A percentile compares a stretch with the other conserved stretches of the same genome.
Conservation (phyloP, 306 rosid species). For the Vachellia pachyceras region DNA sequence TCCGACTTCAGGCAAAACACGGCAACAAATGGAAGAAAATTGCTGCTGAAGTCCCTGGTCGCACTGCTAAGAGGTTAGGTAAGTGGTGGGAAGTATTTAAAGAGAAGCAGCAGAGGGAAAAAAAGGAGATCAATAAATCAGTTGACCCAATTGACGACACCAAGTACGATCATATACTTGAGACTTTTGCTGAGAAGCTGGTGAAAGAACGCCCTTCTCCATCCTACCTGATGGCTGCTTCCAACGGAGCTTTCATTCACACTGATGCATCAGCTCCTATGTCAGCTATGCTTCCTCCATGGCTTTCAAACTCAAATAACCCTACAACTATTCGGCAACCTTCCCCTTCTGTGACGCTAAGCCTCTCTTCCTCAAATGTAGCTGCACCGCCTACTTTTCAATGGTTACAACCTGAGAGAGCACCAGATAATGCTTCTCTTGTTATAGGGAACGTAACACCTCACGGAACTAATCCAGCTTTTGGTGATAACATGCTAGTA, state of each 20-base stretch:
- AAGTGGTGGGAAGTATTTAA: constrained; percentile 98
- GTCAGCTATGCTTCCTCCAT: constrained; percentile 75
- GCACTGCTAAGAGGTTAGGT: constrained; percentile 85
- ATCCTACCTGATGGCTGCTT: constrained; percentile 72
- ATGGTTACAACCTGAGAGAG: constrained; percentile 82
- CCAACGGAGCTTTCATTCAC: constrained; percentile 72
- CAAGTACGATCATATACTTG: constrained; percentile 76
- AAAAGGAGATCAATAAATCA: constrained; percentile 58
- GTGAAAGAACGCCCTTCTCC: constrained; percentile 61
- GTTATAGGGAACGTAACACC: constrained; percentile 61
- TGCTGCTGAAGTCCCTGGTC: constrained; percentile 82
- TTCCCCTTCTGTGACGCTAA: constrained; percentile 87
- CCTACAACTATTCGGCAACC: constrained; percentile 61
- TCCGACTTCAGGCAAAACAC: constrained; percentile 75
- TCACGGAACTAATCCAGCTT: constrained; percentile 52
- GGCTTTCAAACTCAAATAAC: constrained; percentile 79
- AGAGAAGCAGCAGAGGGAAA: constrained; percentile 82
- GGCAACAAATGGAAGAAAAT: constrained; percentile 94
- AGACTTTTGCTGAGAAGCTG: constrained; percentile 76
- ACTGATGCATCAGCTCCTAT: constrained; percentile 58
- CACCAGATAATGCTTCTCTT: constrained; percentile 59
- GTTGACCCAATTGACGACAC: constrained; percentile 63
- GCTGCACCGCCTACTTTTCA: constrained; percentile 72
- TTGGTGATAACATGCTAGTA: constrained; percentile 62
- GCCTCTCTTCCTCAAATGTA: constrained; percentile 77